Evolutionary conservation across 2,329 filamentous ascomycete species (phyloP), one percentile per base, ranked within the genome.

Genomic region (Botrytis medusae): DNA sequence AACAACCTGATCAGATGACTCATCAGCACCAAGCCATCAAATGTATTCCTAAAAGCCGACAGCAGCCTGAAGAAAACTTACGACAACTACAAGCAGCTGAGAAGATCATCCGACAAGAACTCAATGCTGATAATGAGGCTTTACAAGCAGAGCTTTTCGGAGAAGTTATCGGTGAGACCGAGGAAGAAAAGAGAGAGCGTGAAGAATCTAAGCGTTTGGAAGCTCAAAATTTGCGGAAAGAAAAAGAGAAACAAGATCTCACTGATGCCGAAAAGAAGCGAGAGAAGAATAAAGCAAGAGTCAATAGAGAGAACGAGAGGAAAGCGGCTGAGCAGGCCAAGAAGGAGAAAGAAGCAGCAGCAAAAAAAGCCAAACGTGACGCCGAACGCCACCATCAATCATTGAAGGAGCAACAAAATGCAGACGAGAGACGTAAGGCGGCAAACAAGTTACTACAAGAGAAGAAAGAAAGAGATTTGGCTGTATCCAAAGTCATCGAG

Each of bases 141-240:
- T 44, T 74, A 7, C 75, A 79, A 18, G 18, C 71, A 7, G 74
- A 74, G 4, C 34, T 78, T 3, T 78, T 78, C n/a, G 78, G 77
- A 2, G 75, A 77, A 68, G 61, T 74, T 16, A n/a, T 77, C n/a
- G 51, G 44, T 22, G 76, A 78, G 40, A 69, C 61, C 1, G 65
- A 64, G 32, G 72, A 75, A 69, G 67, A 69, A 32, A 76, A 69
- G 10, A 62, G 59, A 6, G 29, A 67, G 10, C 54, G 32, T 9
- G 64, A 62, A 10, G 61, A 44, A 10, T 32, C 48, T 3, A 44
- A 46, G n/a, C 54, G 60, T 16, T 25, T 63, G 12, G 59, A 74
- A 29, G 71, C 71, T 62, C 51, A 69, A 29, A 68, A 29, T 16
- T 9, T 22, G 18, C 61, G 54, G 54, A 61, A 48, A 57, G 37